These are phyloP conservation scores for Choricystis sp. DNA, from an alignment of 139 green algal genomes.

Conservation along the genomic window DNA sequence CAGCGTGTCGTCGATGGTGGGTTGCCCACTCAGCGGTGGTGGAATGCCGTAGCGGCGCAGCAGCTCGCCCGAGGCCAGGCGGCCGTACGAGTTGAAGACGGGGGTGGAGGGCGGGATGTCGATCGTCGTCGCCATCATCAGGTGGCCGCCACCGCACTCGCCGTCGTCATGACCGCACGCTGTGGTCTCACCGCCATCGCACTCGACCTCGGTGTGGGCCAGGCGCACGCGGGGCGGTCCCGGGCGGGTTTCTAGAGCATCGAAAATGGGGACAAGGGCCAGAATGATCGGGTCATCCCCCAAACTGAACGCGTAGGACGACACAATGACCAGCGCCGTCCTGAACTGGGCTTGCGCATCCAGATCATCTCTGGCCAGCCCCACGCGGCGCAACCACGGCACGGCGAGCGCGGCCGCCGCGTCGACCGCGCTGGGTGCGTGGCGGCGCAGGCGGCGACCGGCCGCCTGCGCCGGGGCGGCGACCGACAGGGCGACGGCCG, in stretches of 20 bases:
- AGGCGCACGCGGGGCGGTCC: too few species aligned
- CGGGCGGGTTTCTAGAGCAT: not conserved
- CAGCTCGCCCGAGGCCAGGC: not conserved
- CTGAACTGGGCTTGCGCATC: not conserved
- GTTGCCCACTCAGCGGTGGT: too few species aligned
- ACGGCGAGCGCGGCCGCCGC: not conserved
- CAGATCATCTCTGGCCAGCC: not conserved
- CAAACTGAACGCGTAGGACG: not conserved
- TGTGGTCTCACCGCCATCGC: too few species aligned
- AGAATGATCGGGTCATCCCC: not conserved
- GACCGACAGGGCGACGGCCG: not conserved
- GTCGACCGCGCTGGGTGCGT: not conserved
- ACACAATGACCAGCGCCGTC: not conserved
- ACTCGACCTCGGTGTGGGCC: too few species aligned
- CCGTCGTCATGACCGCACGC: too few species aligned
- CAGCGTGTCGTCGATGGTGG: too few species aligned
- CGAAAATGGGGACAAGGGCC: not conserved
- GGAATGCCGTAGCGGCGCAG: not conserved
- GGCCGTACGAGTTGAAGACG: not conserved
- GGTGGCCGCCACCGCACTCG: not conserved
- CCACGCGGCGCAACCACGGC: not conserved
- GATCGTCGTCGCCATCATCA: not conserved
- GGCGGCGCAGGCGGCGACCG: too few species aligned
- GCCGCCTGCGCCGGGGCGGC: too few species aligned
- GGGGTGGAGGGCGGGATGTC: not conserved